Conservation (phyloP, 495 filamentous ascomycete species). For the Durotheca rogersii region DNA sequence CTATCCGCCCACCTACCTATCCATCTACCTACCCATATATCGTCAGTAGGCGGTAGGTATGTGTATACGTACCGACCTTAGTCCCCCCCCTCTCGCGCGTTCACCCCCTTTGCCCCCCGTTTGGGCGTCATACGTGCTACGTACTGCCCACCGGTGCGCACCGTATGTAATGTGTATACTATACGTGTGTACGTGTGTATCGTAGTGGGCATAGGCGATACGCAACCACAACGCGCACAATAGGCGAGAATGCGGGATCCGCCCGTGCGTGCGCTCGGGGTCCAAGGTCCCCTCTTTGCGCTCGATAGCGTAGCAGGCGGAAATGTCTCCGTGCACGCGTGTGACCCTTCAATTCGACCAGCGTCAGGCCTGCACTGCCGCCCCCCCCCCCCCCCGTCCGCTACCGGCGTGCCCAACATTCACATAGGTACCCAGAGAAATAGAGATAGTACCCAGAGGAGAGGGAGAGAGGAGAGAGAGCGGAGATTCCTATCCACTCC, state of each 20-base stretch:
- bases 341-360: slow-evolving; percentile 4
- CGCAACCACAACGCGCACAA: not conserved
- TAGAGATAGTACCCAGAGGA: no score
- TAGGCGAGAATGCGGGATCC: slow-evolving; percentile 13
- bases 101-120: no score
- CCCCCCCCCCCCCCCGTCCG: no score
- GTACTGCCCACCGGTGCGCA: no score
- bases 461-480: no score
- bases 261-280: not conserved
- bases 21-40: not conserved
- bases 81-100: no score
- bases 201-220: not conserved
- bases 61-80: not conserved
- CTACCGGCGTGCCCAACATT: not conserved
- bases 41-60: not conserved
- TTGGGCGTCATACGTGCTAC: no score
- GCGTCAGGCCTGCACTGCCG: no score
- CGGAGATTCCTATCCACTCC: no score
- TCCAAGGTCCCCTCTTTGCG: slow-evolving; percentile 8
- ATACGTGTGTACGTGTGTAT: not conserved
- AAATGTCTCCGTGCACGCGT: not conserved
- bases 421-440: no score
- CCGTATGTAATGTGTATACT: no score
- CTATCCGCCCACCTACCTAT: slow-evolving; percentile 1
- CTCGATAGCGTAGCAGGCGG: not conserved